Evolutionary conservation across 208 protist species (phyloP), one percentile per base, ranked within the genome.

Genomic region (Leishmania aethiopica): DNA sequence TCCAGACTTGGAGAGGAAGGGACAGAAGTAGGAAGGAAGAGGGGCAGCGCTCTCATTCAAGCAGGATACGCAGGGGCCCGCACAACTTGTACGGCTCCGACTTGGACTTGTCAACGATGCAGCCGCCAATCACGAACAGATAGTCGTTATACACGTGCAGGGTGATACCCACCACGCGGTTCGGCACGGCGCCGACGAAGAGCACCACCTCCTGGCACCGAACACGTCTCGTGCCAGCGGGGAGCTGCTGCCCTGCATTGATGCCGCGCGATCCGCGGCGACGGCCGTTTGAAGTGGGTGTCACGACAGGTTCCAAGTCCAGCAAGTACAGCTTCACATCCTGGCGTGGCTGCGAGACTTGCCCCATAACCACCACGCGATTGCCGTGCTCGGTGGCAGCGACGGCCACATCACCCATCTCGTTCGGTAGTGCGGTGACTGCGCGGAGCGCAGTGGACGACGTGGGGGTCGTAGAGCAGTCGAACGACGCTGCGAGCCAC

Each of bases 101-200:
- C 42, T 82, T 86, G 28, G 83, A 79, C 49, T 82, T 83, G 64
- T 82, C 80, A 19, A 45, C 81, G 17, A 32, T 79, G 75, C 77
- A 80, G 62, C 75, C 81, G 15, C 88, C 88, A 49, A 91, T 77
- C 37, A 94, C 82, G 74, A 94, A 93, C 1, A 95, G 75, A 70
- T 94, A 94, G 49, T 84, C 85, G 49, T 84, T 78, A 53, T 81
- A 83, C 25, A 88, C 73, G 75, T 95, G 89, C 64, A 95, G 69
- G 3, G 87, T 87, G 15, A 81, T 59, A 59, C 90, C 90, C 19
- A 86, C 76, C 15, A 84, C 71, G 3, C 90, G 86, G 32, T 78
- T 81, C 47, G 90, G 90, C 17, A 87, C 80, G 8, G 84, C 78
- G 17, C 90, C 90, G 19, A 91, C 86, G 64, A 80, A 78, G 35